Evolutionary conservation across 768 basidiomycete genomes (phyloP).

Genomic region (Russula olivacea): DNA sequence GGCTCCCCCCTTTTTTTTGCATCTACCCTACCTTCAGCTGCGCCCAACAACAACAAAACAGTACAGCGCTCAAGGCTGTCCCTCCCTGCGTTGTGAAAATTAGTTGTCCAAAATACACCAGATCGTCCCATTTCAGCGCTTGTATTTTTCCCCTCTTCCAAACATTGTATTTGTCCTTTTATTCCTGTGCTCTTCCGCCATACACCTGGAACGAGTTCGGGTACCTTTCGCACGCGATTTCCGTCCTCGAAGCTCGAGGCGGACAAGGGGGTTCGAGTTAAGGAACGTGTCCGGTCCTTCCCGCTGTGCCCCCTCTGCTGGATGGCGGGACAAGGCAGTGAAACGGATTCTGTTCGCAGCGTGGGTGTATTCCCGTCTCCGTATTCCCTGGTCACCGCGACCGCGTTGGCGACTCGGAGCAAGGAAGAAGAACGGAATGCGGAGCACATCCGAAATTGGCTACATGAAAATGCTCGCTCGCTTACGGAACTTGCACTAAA

Average conservation of each 20-base stretch:
- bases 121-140: constrained; percentile 16
- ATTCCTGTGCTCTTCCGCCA: constrained; percentile 7
- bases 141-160: constrained; percentile 10
- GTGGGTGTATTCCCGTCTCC: background rate
- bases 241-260: constrained; percentile 16
- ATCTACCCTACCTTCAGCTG: constrained; percentile 2
- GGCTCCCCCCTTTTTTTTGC: constrained; percentile 19
- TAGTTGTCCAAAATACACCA: background rate
- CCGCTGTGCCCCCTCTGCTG: background rate
- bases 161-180: constrained; percentile 4
- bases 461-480: constrained; percentile 22
- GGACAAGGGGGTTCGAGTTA: background rate
- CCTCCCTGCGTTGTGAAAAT: constrained; percentile 6
- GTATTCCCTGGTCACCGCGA: constrained; percentile 5
- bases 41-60: constrained; percentile 15
- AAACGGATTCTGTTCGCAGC: background rate
- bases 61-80: constrained; percentile 20
- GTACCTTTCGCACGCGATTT: constrained; percentile 22
- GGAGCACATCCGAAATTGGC: constrained; percentile 24
- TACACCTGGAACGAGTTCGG: constrained; percentile 9
- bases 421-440: constrained; percentile 24
- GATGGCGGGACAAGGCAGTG: background rate
- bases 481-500: constrained; percentile 14
- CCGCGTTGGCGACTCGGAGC: constrained; percentile 22
- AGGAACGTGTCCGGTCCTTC: constrained; percentile 4